Percentiles rank a stretch among this genome's conserved stretches.
Conservation (phyloP, 495 filamentous ascomycete species). For the Poronia punctata region DNA sequence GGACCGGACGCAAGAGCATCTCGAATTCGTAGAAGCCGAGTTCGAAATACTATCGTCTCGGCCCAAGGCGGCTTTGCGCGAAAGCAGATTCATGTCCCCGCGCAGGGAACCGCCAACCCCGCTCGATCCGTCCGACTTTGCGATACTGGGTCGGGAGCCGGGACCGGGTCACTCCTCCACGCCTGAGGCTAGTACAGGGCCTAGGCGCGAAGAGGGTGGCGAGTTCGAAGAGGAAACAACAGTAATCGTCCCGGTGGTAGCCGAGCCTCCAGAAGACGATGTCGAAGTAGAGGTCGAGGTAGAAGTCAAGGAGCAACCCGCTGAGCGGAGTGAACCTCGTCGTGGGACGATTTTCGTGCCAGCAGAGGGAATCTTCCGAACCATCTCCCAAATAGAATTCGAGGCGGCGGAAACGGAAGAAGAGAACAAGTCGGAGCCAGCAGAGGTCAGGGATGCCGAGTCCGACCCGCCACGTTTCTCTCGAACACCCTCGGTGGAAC, state of each 20-base stretch:
- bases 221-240: background rate
- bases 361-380: conserved; percentile 45
- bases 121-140: conserved; percentile 33
- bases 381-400: conserved; percentile 39
- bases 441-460: conserved; percentile 18
- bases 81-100: conserved; percentile 12
- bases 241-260: too few relatives aligned
- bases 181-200: background rate
- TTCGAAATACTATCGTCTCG: conserved; percentile 49
- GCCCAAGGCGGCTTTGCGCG: conserved; percentile 8
- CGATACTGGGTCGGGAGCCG: conserved; percentile 33
- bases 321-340: conserved; percentile 19
- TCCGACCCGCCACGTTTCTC: conserved; percentile 21
- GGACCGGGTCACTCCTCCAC: conserved; percentile 1
- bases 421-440: conserved; percentile 16
- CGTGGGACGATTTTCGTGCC: conserved; percentile 42
- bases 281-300: conserved; percentile 16
- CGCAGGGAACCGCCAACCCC: conserved; percentile 25
- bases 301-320: conserved; percentile 23
- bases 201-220: background rate
- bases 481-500: conserved; percentile 46
- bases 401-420: conserved; percentile 19
- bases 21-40: conserved; percentile 78
- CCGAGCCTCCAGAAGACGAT: conserved; percentile 6
- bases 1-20: conserved; percentile 59